Evolutionary conservation across 2,329 filamentous ascomycete genomes (phyloP).

Genomic region (Fusarium transvaalense): DNA sequence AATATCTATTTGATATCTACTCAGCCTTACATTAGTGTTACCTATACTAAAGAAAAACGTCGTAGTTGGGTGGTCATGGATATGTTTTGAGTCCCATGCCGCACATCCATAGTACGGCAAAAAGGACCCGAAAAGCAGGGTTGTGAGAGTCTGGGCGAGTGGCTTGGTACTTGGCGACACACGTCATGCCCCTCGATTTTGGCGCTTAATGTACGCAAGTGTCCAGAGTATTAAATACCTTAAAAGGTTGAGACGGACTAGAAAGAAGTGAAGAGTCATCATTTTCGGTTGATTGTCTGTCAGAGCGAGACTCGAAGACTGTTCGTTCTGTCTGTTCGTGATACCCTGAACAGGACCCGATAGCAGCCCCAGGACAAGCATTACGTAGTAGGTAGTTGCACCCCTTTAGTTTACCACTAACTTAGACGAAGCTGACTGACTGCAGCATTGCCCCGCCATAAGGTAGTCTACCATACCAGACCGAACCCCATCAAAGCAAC

Average conservation of each 20-base stretch:
- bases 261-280: conserved; percentile 9
- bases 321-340: conserved; percentile 9
- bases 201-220: conserved; percentile 41
- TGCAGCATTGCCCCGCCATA: conserved; percentile 43
- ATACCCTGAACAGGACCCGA: conserved; percentile 12
- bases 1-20: background rate
- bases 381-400: conserved; percentile 43
- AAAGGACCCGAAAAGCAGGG: conserved; percentile 47
- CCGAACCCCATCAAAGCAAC: conserved; percentile 13
- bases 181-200: conserved; percentile 50
- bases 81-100: conserved; percentile 24
- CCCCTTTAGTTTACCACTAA: conserved; percentile 15
- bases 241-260: conserved; percentile 15
- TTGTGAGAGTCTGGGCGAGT: conserved; percentile 47
- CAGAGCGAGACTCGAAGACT: background rate
- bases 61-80: background rate
- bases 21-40: conserved; percentile 15
- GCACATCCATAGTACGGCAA: conserved; percentile 37
- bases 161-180: conserved; percentile 51
- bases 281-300: background rate
- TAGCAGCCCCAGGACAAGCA: conserved; percentile 2
- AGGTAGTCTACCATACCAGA: conserved; percentile 23
- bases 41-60: background rate
- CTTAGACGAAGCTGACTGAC: conserved; percentile 33
- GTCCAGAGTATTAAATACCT: conserved; percentile 19